Evolutionary conservation across 78 protist species (phyloP).

Genomic region (Dictyostelium discoideum): DNA sequence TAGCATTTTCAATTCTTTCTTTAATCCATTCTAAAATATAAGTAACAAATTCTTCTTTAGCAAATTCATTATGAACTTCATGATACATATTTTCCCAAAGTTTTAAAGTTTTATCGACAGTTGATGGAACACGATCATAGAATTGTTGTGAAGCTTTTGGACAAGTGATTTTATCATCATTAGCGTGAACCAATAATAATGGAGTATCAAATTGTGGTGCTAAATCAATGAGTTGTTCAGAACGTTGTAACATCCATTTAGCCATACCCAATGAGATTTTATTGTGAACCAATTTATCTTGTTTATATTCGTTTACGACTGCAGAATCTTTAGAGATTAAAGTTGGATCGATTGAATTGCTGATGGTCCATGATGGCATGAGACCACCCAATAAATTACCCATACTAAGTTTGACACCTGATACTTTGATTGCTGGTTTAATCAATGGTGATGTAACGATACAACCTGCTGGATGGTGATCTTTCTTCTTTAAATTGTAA

Average conservation of each 20-base stretch:
- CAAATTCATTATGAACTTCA: slow-evolving; percentile 67
- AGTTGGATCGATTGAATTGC: slow-evolving; percentile 17
- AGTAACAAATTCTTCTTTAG: slow-evolving; percentile 29
- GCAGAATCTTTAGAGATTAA: slow-evolving; percentile 20
- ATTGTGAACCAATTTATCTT: slow-evolving; percentile 28
- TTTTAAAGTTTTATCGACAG: slow-evolving; percentile 56
- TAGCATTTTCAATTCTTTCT: background rate
- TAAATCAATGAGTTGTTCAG: slow-evolving; percentile 25
- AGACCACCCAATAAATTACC: slow-evolving; percentile 32
- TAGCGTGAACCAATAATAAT: slow-evolving; percentile 59
- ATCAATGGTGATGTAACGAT: slow-evolving; percentile 75
- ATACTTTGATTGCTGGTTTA: slow-evolving; percentile 25
- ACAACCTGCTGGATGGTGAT: slow-evolving; percentile 50
- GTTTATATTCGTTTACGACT: slow-evolving; percentile 11
- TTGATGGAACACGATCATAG: slow-evolving; percentile 41
- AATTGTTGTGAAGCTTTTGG: slow-evolving; percentile 69
- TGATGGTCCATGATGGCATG: background rate
- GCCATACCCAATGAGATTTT: slow-evolving; percentile 71
- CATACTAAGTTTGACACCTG: slow-evolving; percentile 14
- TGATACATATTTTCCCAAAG: slow-evolving; percentile 69
- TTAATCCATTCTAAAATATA: slow-evolving; percentile 46
- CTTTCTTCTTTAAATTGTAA: slow-evolving; percentile 34
- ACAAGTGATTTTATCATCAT: slow-evolving; percentile 72
- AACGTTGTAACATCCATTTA: slow-evolving; percentile 41
- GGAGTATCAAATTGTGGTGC: slow-evolving; percentile 65